Conservation (phyloP, 1,284 basidiomycete genomes). For the Trichosporon sp. region DNA sequence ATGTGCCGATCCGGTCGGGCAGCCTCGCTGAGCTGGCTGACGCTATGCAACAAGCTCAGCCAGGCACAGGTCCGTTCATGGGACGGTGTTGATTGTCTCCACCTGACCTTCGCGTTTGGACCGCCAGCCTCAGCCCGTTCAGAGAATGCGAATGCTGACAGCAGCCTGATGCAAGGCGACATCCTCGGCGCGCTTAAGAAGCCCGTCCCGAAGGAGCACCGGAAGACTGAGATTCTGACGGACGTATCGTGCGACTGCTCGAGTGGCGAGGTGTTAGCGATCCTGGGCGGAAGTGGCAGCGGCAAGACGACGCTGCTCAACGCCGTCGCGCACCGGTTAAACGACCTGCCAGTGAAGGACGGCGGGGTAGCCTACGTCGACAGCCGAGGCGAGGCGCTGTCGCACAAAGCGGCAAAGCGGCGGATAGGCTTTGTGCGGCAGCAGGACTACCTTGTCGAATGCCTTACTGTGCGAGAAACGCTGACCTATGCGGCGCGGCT, state of each 20-base stretch:
- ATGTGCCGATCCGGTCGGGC: not conserved
- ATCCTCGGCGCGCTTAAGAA: slow-evolving; percentile 5
- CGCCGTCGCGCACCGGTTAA: slow-evolving; percentile 43
- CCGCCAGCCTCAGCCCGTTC: not conserved
- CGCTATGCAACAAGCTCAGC: not conserved
- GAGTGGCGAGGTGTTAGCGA: slow-evolving; percentile 46
- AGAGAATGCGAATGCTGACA: not conserved
- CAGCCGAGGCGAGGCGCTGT: slow-evolving; percentile 4
- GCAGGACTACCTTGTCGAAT: slow-evolving; percentile 46
- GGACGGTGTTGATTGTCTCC: too few species aligned
- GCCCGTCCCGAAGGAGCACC: slow-evolving; percentile 9
- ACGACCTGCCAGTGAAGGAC: slow-evolving; percentile 38
- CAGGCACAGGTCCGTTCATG: too few species aligned
- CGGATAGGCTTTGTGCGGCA: slow-evolving; percentile 47
- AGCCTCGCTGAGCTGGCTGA: too few species aligned
- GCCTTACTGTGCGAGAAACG: slow-evolving; percentile 54
- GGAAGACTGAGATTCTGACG: slow-evolving; percentile 41
- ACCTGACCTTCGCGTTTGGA: too few species aligned
- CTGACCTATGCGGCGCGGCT: slow-evolving; percentile 52
- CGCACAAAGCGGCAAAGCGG: slow-evolving; percentile 35
- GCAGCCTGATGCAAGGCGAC: slow-evolving; percentile 12
- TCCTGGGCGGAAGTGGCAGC: slow-evolving; percentile 46
- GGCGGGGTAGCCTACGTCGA: slow-evolving; percentile 34
- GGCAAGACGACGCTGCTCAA: slow-evolving; percentile 50
- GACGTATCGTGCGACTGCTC: slow-evolving; percentile 42